Conservation (phyloP, 2,329 filamentous ascomycete species). For the Diaporthe aspalathi region DNA sequence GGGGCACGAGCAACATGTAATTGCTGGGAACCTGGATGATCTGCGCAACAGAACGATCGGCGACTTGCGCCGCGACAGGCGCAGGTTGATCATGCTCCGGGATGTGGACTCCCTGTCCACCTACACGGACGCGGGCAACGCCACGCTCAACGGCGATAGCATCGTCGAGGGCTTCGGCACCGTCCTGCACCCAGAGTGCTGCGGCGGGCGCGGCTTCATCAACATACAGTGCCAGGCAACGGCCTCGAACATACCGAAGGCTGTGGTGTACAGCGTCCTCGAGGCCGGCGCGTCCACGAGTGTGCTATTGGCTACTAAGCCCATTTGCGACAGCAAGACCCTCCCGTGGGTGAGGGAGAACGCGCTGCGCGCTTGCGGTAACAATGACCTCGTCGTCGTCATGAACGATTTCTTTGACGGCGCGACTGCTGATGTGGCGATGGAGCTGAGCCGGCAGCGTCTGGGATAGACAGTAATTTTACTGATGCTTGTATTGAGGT, state of each 20-base stretch:
- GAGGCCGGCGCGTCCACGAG: conserved; percentile 56
- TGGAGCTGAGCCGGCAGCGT: conserved; percentile 53
- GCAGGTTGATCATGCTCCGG: conserved; percentile 53
- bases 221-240: conserved; percentile 64
- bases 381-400: conserved; percentile 56
- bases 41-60: conserved; percentile 48
- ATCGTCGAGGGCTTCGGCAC: conserved; percentile 52
- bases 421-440: conserved; percentile 58
- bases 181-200: conserved; percentile 47
- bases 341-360: conserved; percentile 59
- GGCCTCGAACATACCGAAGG: conserved; percentile 60
- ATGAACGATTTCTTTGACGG: conserved; percentile 66
- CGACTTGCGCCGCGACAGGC: conserved; percentile 49
- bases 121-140: conserved; percentile 55
- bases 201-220: conserved; percentile 51
- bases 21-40: conserved; percentile 49
- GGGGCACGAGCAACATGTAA: conserved; percentile 42
- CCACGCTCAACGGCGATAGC: conserved; percentile 52
- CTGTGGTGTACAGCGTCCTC: conserved; percentile 58
- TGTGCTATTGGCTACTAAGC: conserved; percentile 61
- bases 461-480: conserved; percentile 41
- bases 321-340: conserved; percentile 59
- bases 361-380: conserved; percentile 50
- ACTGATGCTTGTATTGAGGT: no score
- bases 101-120: conserved; percentile 53